phyloP scores from a whole-genome alignment of 768 basidiomycete species.

The Psilocybe cyanescens region DNA sequence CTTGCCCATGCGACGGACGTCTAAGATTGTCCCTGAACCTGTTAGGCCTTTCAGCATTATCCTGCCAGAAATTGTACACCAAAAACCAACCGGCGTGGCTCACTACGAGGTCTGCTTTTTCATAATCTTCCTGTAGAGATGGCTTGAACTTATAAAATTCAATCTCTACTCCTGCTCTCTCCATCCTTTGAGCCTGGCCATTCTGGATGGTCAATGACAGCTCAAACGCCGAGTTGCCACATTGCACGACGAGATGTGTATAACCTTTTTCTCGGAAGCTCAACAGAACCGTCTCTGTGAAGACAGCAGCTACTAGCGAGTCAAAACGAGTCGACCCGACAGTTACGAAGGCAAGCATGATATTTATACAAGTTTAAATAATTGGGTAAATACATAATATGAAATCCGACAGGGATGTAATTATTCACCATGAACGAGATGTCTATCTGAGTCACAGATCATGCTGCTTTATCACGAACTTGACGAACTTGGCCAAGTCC shows the following conservation, averaged over 20 bases:
- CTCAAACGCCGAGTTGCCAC: slow-evolving; percentile 68
- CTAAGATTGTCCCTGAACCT: slow-evolving; percentile 96
- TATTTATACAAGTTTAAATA: slow-evolving; percentile 1
- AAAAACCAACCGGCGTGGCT: slow-evolving; percentile 85
- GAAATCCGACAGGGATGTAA: background rate
- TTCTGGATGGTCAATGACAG: slow-evolving; percentile 30
- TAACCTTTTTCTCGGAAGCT: slow-evolving; percentile 60
- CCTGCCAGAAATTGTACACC: background rate
- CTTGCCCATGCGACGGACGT: slow-evolving; percentile 76
- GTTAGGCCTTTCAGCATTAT: background rate
- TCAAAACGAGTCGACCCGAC: slow-evolving; percentile 93
- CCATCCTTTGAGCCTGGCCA: slow-evolving; percentile 28
- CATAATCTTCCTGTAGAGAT: slow-evolving; percentile 67
- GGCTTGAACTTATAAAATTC: slow-evolving; percentile 78
- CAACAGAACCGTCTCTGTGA: slow-evolving; percentile 62
- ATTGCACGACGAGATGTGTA: slow-evolving; percentile 69
- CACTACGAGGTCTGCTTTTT: slow-evolving; percentile 76
- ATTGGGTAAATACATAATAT: background rate
- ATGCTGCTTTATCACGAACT: background rate
- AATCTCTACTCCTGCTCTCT: slow-evolving; percentile 51
- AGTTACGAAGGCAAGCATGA: slow-evolving; percentile 71
- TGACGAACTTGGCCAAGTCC: no score
- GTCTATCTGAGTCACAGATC: background rate
- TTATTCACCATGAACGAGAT: background rate
- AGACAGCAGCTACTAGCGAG: slow-evolving; percentile 61